Evolutionary conservation across 352 stramenopile genomes (phyloP).

Genomic region (Globisporangium ultimum): DNA sequence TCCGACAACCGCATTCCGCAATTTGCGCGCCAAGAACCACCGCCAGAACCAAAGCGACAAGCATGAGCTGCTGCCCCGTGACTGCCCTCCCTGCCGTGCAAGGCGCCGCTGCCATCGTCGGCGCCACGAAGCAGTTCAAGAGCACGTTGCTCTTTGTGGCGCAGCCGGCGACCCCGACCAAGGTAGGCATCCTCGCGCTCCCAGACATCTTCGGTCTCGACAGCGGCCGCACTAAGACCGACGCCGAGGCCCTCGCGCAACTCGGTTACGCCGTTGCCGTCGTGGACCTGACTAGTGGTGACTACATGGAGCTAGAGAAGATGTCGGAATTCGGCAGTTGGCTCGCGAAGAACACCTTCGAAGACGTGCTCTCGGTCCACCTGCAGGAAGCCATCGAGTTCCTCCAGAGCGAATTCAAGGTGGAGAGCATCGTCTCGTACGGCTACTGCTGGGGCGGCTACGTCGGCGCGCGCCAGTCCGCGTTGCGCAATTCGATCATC

Average conservation of each 20-base stretch:
- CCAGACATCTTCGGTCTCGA: constrained; percentile 48
- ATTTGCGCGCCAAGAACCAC: not conserved
- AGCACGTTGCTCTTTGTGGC: constrained; percentile 37
- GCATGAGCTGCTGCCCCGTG: constrained; percentile 41
- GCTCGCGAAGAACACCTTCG: constrained; percentile 19
- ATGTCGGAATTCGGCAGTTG: constrained; percentile 11
- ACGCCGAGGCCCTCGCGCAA: constrained; percentile 39
- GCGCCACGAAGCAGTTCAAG: constrained; percentile 22
- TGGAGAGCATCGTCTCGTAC: constrained; percentile 8
- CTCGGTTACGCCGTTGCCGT: constrained; percentile 46
- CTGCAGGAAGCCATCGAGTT: constrained; percentile 26
- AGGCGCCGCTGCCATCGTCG: constrained; percentile 5
- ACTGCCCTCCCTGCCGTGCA: constrained; percentile 18
- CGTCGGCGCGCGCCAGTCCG: constrained; percentile 17
- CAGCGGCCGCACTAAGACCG: constrained; percentile 49
- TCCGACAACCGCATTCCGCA: no score
- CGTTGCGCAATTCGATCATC: constrained; percentile 18
- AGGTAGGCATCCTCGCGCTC: constrained; percentile 34
- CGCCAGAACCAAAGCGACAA: not conserved
- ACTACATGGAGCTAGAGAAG: constrained; percentile 20
- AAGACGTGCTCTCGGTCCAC: constrained; percentile 11
- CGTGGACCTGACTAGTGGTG: constrained; percentile 34
- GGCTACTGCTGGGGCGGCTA: constrained; percentile 30
- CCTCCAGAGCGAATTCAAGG: constrained; percentile 23
- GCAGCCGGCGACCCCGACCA: constrained; percentile 17